These are phyloP conservation scores for Phytophthora crassamura DNA, from an alignment of 352 stramenopile genomes.

Conservation along the genomic window DNA sequence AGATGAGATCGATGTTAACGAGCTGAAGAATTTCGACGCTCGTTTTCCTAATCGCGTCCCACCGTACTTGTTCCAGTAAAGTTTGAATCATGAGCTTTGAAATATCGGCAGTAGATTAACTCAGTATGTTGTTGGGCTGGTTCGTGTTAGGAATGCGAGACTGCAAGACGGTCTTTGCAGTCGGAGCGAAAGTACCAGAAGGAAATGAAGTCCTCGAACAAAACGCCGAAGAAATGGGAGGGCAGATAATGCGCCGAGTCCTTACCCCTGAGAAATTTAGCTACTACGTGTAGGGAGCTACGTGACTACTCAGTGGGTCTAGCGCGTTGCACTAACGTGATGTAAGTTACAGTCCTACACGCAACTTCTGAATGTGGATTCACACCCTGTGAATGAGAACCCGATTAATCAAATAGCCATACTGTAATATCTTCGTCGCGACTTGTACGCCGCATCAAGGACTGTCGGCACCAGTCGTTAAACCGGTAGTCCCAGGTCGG, in stretches of 20 bases:
- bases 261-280: too few relatives aligned
- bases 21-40: neutral
- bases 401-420: conserved; percentile 13
- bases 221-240: neutral
- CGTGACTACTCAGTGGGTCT: neutral
- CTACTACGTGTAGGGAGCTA: too few relatives aligned
- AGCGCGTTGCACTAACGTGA: neutral
- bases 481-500: conserved; percentile 31
- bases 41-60: neutral
- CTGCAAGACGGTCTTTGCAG: neutral
- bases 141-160: conserved; percentile 1
- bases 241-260: too few relatives aligned
- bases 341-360: too few relatives aligned
- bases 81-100: neutral
- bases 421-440: conserved; percentile 15
- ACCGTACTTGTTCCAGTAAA: neutral
- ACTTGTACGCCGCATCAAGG: conserved; percentile 9
- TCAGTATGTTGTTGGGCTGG: too few relatives aligned
- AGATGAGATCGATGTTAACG: neutral
- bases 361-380: too few relatives aligned
- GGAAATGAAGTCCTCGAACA: neutral
- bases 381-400: too few relatives aligned
- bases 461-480: conserved; percentile 31
- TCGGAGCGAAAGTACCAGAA: neutral
- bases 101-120: neutral